Evolutionary conservation across 495 filamentous ascomycete genomes (phyloP), one percentile per base, ranked within the genome.

Genomic region (Daldinia bambusicola): DNA sequence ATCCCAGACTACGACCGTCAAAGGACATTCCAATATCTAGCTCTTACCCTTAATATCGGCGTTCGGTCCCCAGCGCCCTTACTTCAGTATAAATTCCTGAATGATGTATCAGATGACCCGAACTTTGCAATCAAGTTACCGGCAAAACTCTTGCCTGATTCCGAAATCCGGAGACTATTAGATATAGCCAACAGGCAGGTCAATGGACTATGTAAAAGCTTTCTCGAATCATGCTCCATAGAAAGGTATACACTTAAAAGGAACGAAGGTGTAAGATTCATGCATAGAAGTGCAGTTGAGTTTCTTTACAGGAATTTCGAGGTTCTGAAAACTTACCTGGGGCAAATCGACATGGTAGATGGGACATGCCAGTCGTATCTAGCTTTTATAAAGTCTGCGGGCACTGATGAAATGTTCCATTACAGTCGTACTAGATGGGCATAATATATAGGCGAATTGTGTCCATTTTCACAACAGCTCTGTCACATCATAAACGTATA

Each of bases 161-260:
- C 22, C 26, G 58, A 51, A 10, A 18, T 59, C 6, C 55, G 10
- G 20, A 69, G 32, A n/a, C 18, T 16, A n/a, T n/a, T 55, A 5
- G 38, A 32, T 4, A 56, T 18, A 2, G 43, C 66, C 0, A 57
- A 45, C 0, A 63, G 63, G 9, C 61, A 64, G 16, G 30, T 77
- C 20, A 72, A 76, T 50, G 70, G 67, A 6, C 60, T 56, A 3
- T 74, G 67, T 20, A 67, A 58, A 67, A 65, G 70, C 0, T 68
- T 77, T n/a, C 60, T 76, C 14, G 60, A 60, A 37, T 36, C 55
- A 34, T 7, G 1, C 16, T 18, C 43, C 6, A 10, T 12, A 3
- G 7, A 4, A 9, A 32, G 12, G 30, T 30, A 61, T 4, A 10
- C 5, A 0, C 14, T 41, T 53, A 14, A 5, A 36, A 51, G 53